Percentiles rank a stretch among this genome's conserved stretches.
phyloP scores from a whole-genome alignment of 345 rosid genomes.

The Boechera divaricarpa region DNA sequence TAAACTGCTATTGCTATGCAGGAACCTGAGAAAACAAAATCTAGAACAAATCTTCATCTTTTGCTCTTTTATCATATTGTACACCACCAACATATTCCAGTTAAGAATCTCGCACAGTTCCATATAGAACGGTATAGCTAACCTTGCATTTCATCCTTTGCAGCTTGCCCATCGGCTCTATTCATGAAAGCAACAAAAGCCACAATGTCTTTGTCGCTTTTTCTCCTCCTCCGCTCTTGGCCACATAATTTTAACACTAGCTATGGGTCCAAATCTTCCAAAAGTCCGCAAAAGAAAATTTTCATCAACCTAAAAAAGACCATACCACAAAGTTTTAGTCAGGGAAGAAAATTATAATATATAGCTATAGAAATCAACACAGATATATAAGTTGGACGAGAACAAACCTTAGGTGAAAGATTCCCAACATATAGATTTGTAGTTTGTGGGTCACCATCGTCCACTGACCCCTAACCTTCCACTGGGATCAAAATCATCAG shows the following conservation, averaged over 20 bases:
- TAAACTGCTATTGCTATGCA: conserved; percentile 16
- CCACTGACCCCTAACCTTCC: no score
- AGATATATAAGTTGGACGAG: no score
- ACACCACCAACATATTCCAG: conserved; percentile 4
- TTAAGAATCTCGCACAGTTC: not conserved
- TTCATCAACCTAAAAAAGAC: no score
- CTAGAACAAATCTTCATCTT: not conserved
- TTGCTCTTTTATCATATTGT: conserved; percentile 1
- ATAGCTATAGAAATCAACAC: no score
- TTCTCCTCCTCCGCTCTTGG: conserved; percentile 92
- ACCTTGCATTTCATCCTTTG: conserved; percentile 98
- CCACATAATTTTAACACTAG: conserved; percentile 85
- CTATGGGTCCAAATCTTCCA: conserved; percentile 84
- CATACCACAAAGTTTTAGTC: no score
- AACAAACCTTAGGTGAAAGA: no score
- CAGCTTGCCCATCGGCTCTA: conserved; percentile 91
- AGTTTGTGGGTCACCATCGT: no score
- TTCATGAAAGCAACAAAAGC: conserved; percentile 87
- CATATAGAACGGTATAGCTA: conserved; percentile 11
- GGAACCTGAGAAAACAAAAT: not conserved
- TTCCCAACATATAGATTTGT: no score
- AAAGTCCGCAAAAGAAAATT: conserved; percentile 68
- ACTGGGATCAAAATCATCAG: no score
- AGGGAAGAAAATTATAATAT: no score
- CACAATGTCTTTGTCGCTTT: conserved; percentile 82